phyloP scores from a whole-genome alignment of 305 asterid genomes.

The Fraxinus paxiana region DNA sequence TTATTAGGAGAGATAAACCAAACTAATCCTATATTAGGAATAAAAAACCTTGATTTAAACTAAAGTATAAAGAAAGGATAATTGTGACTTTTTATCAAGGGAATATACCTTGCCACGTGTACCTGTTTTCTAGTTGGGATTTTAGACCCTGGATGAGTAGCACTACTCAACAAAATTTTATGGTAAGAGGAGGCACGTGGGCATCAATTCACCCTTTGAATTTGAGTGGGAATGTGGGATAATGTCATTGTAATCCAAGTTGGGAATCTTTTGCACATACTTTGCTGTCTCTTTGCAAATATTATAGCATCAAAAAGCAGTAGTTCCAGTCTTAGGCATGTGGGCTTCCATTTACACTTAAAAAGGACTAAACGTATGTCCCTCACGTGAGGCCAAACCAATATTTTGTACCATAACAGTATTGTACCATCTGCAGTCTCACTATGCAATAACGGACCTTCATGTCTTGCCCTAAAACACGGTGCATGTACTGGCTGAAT shows the following conservation, averaged over 20 bases:
- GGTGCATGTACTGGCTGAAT: background rate
- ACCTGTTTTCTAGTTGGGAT: no score
- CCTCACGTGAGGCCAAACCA: constrained; percentile 4
- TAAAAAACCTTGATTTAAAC: no score
- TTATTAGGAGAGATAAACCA: no score
- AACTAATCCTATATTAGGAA: no score
- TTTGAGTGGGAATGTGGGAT: constrained; percentile 3
- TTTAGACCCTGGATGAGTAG: no score
- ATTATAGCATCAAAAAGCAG: background rate
- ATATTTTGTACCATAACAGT: background rate
- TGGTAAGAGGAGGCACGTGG: background rate
- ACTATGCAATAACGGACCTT: background rate
- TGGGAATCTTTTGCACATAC: background rate
- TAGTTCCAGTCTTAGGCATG: constrained; percentile 1
- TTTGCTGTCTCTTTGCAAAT: background rate
- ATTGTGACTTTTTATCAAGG: no score
- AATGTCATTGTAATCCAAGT: background rate
- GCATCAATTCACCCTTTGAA: background rate
- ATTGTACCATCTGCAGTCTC: background rate
- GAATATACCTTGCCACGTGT: no score
- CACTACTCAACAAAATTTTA: background rate
- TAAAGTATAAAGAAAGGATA: no score
- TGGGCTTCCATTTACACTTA: background rate
- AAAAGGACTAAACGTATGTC: background rate
- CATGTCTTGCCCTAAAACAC: background rate